phyloP scores from a whole-genome alignment of 495 filamentous ascomycete species.

The Penicillium paxilli region DNA sequence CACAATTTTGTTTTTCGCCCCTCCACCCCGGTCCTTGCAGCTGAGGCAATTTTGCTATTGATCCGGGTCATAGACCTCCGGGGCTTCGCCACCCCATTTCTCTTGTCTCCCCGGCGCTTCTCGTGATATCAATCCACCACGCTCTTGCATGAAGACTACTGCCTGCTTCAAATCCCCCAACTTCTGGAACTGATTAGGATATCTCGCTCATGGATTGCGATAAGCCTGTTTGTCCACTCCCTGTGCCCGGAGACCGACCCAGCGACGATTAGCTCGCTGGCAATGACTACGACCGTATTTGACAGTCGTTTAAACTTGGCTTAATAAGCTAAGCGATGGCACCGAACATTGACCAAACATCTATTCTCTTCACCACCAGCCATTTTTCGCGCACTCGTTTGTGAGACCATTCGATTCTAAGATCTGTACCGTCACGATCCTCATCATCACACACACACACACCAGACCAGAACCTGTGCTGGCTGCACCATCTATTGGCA shows the following conservation, averaged over 20 bases:
- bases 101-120: neutral
- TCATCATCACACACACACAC: neutral
- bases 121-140: neutral
- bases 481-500: neutral
- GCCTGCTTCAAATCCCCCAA: neutral
- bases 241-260: neutral
- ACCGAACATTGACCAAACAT: neutral
- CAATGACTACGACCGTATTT: neutral
- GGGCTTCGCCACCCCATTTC: conserved; percentile 10
- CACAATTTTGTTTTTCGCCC: neutral
- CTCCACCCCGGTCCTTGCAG: neutral
- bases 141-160: neutral
- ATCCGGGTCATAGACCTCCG: neutral
- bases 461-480: neutral
- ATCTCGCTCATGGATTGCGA: neutral
- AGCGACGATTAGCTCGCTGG: neutral
- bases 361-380: neutral
- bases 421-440: neutral
- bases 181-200: neutral
- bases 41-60: conserved; percentile 6
- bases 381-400: neutral
- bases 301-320: neutral
- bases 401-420: neutral
- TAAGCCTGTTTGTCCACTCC: neutral
- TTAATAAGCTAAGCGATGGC: neutral